phyloP scores from a whole-genome alignment of 1,139 yeast genomes.

The Cylindricascospora bacillispora region DNA sequence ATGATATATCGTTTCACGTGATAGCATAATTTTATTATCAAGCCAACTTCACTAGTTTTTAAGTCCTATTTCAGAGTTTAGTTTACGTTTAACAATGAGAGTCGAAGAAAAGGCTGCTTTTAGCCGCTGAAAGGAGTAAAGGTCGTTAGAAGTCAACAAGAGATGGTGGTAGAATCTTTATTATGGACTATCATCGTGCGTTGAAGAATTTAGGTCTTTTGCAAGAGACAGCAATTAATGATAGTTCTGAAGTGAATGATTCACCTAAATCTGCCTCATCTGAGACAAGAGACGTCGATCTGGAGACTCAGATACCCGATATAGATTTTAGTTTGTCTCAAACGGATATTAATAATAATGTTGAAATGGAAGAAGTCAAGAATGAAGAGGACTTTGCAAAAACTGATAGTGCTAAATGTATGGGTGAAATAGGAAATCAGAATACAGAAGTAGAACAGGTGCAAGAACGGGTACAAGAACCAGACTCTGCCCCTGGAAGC shows the following conservation, averaged over 20 bases:
- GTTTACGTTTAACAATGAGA: no score
- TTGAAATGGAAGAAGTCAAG: neutral
- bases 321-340: neutral
- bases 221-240: constrained; percentile 2
- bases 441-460: no score
- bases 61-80: no score
- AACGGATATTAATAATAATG: neutral
- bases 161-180: no score
- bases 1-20: no score
- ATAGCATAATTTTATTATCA: no score
- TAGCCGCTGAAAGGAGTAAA: no score
- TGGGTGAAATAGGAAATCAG: neutral
- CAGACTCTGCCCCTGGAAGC: no score
- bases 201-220: constrained; percentile 13
- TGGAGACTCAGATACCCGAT: neutral
- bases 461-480: no score
- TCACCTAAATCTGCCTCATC: neutral
- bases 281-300: neutral
- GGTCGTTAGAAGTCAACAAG: no score
- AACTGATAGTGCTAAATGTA: neutral
- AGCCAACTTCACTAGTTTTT: no score
- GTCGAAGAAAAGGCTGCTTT: no score
- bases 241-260: neutral
- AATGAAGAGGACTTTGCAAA: neutral
- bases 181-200: constrained; percentile 17